Percentiles rank a stretch among this genome's conserved stretches.
phyloP scores from a whole-genome alignment of 306 rosid species.

The Cyclanthera cordifolia region DNA sequence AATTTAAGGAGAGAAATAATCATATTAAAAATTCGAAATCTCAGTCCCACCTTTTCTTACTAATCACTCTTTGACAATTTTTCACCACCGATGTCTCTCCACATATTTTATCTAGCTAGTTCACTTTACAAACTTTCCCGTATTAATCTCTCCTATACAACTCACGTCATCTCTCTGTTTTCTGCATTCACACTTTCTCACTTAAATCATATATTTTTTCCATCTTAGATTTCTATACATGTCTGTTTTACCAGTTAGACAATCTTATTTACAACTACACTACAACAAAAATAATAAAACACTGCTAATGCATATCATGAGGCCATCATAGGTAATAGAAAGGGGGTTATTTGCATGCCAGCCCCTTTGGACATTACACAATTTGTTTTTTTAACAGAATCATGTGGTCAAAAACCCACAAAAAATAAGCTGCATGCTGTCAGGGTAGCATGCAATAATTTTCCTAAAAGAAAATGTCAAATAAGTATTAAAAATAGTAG shows the following conservation, averaged over 20 bases:
- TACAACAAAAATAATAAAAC: neutral
- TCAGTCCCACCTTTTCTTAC: no score
- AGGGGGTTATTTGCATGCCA: no score
- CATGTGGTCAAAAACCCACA: no score
- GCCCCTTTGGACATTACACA: no score
- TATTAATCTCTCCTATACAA: neutral
- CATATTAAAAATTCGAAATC: neutral
- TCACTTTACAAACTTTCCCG: neutral
- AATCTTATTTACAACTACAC: no score
- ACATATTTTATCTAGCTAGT: neutral
- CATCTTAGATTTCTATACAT: no score
- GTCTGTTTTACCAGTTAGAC: no score
- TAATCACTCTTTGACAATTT: neutral
- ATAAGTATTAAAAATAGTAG: neutral
- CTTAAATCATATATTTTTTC: neutral
- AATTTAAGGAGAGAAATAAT: neutral
- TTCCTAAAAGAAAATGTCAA: no score
- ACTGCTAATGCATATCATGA: neutral
- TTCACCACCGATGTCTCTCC: neutral
- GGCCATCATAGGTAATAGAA: neutral
- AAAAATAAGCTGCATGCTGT: no score
- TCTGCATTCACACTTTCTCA: neutral
- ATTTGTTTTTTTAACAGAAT: no score
- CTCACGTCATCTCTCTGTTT: neutral
- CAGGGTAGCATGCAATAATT: no score